These are phyloP conservation scores for Dryas octopetala DNA, from an alignment of 306 rosid genomes.

Conservation along the genomic window DNA sequence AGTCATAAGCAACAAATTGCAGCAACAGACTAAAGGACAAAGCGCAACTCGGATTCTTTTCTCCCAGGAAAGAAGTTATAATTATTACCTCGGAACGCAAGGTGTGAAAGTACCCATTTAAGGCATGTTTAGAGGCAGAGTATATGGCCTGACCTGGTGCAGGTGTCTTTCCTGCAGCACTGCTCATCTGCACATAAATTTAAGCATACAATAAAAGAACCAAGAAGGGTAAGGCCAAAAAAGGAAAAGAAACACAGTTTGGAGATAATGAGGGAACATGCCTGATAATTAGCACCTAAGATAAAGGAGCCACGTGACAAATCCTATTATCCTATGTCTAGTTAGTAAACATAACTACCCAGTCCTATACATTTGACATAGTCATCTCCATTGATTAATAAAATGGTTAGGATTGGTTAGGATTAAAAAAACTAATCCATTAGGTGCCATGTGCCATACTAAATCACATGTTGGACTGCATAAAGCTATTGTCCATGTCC, in stretches of 20 bases:
- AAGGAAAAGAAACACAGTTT: slow-evolving; percentile 13
- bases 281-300: not conserved
- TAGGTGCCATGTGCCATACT: slow-evolving; percentile 6
- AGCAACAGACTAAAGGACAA: slow-evolving; percentile 3
- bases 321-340: not conserved
- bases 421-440: not conserved
- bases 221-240: slow-evolving; percentile 22
- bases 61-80: slow-evolving; percentile 19
- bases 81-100: slow-evolving; percentile 86
- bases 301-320: not conserved
- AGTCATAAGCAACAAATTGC: not conserved
- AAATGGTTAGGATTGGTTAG: not conserved
- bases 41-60: not conserved
- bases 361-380: not conserved
- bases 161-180: slow-evolving; percentile 93
- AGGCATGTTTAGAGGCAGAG: slow-evolving; percentile 88
- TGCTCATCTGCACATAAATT: slow-evolving; percentile 70
- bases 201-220: slow-evolving; percentile 23
- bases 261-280: not conserved
- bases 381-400: not conserved
- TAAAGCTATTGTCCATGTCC: not conserved
- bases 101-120: slow-evolving; percentile 87
- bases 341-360: not conserved
- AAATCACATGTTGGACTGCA: not conserved
- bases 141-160: slow-evolving; percentile 96